Evolutionary conservation across 768 basidiomycete genomes (phyloP).

Genomic region (Suillus brevipes): DNA sequence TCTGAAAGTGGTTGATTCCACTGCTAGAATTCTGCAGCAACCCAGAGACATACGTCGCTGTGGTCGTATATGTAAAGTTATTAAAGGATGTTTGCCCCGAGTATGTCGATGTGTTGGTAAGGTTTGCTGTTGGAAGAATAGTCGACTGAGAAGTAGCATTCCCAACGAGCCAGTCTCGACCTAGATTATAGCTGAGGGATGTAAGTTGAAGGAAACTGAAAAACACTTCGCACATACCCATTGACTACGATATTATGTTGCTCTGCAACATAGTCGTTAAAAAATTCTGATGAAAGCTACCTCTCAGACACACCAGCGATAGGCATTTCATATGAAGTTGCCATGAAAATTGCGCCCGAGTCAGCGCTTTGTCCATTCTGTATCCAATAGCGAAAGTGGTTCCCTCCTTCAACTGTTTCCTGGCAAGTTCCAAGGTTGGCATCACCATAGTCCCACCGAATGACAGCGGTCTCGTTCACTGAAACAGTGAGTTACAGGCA

Average conservation of each 20-base stretch:
- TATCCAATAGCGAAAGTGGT: conserved; percentile 87
- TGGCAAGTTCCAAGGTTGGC: conserved; percentile 79
- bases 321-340: conserved; percentile 70
- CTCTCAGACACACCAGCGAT: conserved; percentile 45
- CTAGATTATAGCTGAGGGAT: conserved; percentile 64
- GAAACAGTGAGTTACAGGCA: conserved; percentile 4
- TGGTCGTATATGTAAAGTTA: conserved; percentile 74
- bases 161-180: conserved; percentile 83
- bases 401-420: conserved; percentile 84
- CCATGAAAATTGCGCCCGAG: conserved; percentile 77
- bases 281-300: conserved; percentile 1
- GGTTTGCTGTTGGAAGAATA: conserved; percentile 23
- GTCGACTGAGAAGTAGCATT: conserved; percentile 62
- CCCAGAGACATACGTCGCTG: conserved; percentile 67
- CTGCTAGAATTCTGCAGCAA: conserved; percentile 66
- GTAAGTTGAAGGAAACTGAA: neutral
- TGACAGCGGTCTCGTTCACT: conserved; percentile 84
- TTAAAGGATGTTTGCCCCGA: conserved; percentile 61
- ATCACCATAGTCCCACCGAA: conserved; percentile 84
- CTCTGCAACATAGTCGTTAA: conserved; percentile 31
- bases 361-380: conserved; percentile 68
- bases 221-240: conserved; percentile 44
- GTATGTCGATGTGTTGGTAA: conserved; percentile 55
- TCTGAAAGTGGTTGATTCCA: conserved; percentile 67
- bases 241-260: conserved; percentile 72